Evolutionary conservation across 768 basidiomycete genomes (phyloP), one percentile per base, ranked within the genome.

Genomic region (Podaxis pistillaris): DNA sequence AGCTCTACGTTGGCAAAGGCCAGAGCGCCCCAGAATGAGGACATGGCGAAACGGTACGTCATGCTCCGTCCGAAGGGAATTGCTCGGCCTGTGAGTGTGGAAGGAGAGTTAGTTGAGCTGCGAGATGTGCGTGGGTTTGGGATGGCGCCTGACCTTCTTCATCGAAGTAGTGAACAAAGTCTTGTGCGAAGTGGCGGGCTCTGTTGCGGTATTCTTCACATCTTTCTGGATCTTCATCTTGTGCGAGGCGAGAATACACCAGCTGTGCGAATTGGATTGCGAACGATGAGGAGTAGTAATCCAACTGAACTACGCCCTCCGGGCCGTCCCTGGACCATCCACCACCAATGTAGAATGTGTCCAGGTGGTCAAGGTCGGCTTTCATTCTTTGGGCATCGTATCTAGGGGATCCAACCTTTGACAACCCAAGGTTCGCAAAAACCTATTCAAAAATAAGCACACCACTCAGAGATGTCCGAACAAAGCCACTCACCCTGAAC

Each of bases 241-340:
- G 80, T 6, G 83, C 83, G 2, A 91, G 76, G 71, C 87, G 88
- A 37, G 88, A 86, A 66, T 91, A 91, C 1, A 81, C 83, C 56
- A 91, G 75, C 69, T 91, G 89, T 0, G 89, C 86, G 65, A 83
- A 88, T 68, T 90, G 89, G 67, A 91, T 91, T 22, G 89, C 90
- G 69, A 91, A 91, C 4, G 88, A 89, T 1, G 88, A 89, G 0
- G 88, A 89, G 67, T 90, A 91, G 69, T 91, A 91, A 67, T 91
- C 89, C 19, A 90, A 80, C 68, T 91, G 91, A n/a, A 86, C 77
- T 6, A 91, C 86, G 12, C 89, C 89, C 66, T 88, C 87, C 0
- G 89, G 90, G 0, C 89, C 89, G 72, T 91, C 90, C 62, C 88
- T 78, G 22, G 87, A 89, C 90, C 89, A 91, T 6, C 89, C 88